These are phyloP conservation scores for Scalesia atractyloides DNA, from an alignment of 129 eudicot genomes.

Conservation along the genomic window DNA sequence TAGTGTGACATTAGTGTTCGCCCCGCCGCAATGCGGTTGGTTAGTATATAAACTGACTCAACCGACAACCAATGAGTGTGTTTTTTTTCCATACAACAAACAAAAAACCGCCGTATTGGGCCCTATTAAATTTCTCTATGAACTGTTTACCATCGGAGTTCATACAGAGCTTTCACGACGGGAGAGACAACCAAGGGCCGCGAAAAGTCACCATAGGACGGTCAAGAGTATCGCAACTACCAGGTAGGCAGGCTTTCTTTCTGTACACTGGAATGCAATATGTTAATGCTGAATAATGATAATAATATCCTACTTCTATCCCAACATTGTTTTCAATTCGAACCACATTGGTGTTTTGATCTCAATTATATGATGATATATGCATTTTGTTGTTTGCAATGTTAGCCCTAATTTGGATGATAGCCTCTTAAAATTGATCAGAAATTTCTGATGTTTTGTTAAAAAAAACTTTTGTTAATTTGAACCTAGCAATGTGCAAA, in stretches of 20 bases:
- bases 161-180: not conserved
- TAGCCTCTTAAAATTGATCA: not conserved
- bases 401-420: conserved; percentile 18
- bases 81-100: too few species aligned
- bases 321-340: not conserved
- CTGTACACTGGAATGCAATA: too few species aligned
- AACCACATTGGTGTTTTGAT: not conserved
- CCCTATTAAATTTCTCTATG: too few species aligned
- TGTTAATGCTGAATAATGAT: too few species aligned
- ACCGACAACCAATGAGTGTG: too few species aligned
- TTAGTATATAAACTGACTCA: too few species aligned
- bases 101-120: too few species aligned
- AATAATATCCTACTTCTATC: not conserved
- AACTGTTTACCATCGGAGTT: not conserved
- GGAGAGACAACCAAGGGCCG: not conserved
- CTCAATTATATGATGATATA: not conserved
- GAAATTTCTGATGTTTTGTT: not conserved
- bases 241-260: not conserved
- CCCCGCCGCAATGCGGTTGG: too few species aligned
- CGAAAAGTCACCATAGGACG: too few species aligned
- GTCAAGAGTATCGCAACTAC: not conserved
- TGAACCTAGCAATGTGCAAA: not conserved
- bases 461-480: not conserved
- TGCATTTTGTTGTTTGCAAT: conserved; percentile 14
- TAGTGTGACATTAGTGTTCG: too few species aligned